Evolutionary conservation across 2,329 filamentous ascomycete genomes (phyloP).

Genomic region (Macroventuria anomochaeta): DNA sequence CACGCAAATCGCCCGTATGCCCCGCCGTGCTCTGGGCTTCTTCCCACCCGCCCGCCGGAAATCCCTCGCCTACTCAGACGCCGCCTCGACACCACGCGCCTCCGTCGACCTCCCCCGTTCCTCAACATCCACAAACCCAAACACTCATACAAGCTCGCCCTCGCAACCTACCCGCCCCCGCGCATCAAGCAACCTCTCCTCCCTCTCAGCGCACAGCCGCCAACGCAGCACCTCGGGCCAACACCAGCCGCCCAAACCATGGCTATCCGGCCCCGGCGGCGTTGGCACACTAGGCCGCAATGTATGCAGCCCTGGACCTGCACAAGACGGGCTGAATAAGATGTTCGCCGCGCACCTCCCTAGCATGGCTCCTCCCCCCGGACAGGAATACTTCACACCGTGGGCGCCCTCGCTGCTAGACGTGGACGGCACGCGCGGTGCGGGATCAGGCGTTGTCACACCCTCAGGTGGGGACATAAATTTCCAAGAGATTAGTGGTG

Average conservation of each 20-base stretch:
- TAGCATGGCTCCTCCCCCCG: conserved; percentile 67
- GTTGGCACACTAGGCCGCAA: conserved; percentile 80
- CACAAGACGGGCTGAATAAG: conserved; percentile 81
- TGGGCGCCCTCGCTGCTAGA: conserved; percentile 48
- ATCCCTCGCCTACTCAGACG: conserved; percentile 70
- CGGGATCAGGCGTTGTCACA: conserved; percentile 40
- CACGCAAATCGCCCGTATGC: conserved; percentile 85
- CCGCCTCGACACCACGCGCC: conserved; percentile 67
- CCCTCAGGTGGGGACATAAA: conserved; percentile 48
- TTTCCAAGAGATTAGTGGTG: conserved; percentile 83
- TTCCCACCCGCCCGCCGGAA: conserved; percentile 92
- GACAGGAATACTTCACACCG: conserved; percentile 60
- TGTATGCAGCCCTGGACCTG: conserved; percentile 78
- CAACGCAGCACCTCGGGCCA: conserved; percentile 46
- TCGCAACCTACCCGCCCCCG: conserved; percentile 48
- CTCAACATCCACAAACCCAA: conserved; percentile 42
- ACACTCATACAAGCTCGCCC: conserved; percentile 41
- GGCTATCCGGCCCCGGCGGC: conserved; percentile 81
- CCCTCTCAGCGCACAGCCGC: conserved; percentile 45
- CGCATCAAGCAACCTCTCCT: conserved; percentile 48
- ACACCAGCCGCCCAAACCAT: conserved; percentile 48
- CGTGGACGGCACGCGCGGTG: conserved; percentile 35
- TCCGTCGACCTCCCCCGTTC: conserved; percentile 67
- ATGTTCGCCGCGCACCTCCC: conserved; percentile 86
- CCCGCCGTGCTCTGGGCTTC: conserved; percentile 81